Conservation (phyloP, 2,329 filamentous ascomycete genomes). For the Furcasterigmium sp. region DNA sequence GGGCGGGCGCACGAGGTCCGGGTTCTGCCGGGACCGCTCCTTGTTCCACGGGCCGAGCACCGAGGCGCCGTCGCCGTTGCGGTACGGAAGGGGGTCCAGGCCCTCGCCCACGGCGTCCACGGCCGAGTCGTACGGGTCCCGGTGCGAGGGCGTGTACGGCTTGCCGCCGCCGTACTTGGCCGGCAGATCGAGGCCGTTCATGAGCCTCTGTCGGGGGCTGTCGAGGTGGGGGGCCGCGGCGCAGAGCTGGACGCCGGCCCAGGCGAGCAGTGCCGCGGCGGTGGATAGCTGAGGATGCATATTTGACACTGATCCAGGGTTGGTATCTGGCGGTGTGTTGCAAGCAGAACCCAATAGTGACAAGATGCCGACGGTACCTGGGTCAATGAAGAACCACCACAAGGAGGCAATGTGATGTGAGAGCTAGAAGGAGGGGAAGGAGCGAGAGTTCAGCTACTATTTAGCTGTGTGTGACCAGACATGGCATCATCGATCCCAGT, state of each 20-base stretch:
- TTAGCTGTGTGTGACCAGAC: too few species aligned
- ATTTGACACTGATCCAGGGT: too few species aligned
- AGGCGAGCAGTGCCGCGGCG: slow-evolving; percentile 6
- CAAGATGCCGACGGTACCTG: too few species aligned
- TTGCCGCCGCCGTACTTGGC: slow-evolving; percentile 32
- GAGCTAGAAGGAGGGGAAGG: too few species aligned
- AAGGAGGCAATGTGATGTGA: too few species aligned
- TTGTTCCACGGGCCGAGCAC: slow-evolving; percentile 67
- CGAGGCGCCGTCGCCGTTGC: slow-evolving; percentile 59
- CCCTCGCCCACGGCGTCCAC: slow-evolving; percentile 55
- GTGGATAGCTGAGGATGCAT: slow-evolving; percentile 8
- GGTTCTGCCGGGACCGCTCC: slow-evolving; percentile 62
- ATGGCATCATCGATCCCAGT: background rate
- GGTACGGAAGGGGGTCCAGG: slow-evolving; percentile 60
- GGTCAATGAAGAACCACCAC: too few species aligned
- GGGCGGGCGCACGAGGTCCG: slow-evolving; percentile 66
- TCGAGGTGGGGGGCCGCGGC: slow-evolving; percentile 26
- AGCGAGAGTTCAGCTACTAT: too few species aligned
- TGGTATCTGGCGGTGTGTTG: background rate
- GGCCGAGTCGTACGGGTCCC: slow-evolving; percentile 57
- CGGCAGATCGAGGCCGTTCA: slow-evolving; percentile 42
- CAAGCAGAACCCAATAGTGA: background rate
- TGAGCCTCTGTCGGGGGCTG: slow-evolving; percentile 49
- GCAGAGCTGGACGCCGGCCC: slow-evolving; percentile 8
- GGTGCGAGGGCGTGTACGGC: slow-evolving; percentile 56